These are phyloP conservation scores for Phytophthora lateralis DNA, from an alignment of 352 stramenopile species.

Conservation along the genomic window DNA sequence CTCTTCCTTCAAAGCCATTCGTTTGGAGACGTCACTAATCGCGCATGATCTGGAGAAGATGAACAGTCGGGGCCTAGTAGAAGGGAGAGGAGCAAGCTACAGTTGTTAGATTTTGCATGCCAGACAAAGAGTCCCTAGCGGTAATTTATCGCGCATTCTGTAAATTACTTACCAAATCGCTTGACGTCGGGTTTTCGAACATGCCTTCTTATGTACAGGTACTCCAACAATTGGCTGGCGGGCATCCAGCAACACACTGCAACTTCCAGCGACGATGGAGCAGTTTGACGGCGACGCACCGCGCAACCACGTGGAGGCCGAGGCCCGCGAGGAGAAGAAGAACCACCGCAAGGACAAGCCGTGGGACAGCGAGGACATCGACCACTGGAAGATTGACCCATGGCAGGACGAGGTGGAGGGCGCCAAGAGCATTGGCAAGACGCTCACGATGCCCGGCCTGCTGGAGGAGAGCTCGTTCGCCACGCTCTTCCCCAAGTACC, in stretches of 20 bases:
- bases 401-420: conserved; percentile 81
- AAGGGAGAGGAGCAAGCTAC: too few relatives aligned
- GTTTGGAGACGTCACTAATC: too few relatives aligned
- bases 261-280: conserved; percentile 47
- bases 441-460: conserved; percentile 79
- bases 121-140: neutral
- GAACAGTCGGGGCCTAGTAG: too few relatives aligned
- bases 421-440: conserved; percentile 79
- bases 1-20: too few relatives aligned
- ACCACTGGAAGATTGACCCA: conserved; percentile 98
- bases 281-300: conserved; percentile 67
- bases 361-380: conserved; percentile 98
- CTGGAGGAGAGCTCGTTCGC: conserved; percentile 99
- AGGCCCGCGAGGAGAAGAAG: conserved; percentile 66
- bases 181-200: neutral
- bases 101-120: too few relatives aligned
- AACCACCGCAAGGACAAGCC: conserved; percentile 99
- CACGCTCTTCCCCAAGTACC: conserved; percentile 99
- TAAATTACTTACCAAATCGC: neutral
- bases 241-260: neutral
- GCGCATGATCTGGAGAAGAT: too few relatives aligned
- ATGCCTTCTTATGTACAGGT: neutral
- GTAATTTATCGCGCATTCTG: neutral
- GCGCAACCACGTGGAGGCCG: conserved; percentile 52
- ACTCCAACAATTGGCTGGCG: conserved; percentile 29